These are phyloP conservation scores for Pichia thaimueangensis DNA, from an alignment of 805 yeast genomes.

Conservation along the genomic window DNA sequence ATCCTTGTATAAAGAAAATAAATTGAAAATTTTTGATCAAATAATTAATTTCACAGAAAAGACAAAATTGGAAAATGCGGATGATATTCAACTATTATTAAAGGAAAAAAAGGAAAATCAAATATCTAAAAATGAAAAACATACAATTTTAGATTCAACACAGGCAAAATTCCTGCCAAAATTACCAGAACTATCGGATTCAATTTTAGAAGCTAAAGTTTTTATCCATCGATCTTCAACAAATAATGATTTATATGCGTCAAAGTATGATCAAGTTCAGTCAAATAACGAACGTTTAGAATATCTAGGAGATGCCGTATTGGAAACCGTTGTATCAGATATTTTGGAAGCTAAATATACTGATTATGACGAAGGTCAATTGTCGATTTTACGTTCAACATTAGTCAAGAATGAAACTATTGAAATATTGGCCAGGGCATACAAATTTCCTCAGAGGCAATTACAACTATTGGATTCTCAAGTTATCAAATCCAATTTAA, in stretches of 20 bases:
- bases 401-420: constrained; percentile 70
- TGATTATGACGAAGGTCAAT: constrained; percentile 68
- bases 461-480: constrained; percentile 36
- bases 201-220: constrained; percentile 56
- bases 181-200: constrained; percentile 60
- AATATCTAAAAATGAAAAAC: constrained; percentile 3
- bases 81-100: constrained; percentile 14
- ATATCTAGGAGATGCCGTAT: constrained; percentile 82
- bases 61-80: constrained; percentile 17
- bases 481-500: constrained; percentile 14
- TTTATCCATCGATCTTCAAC: constrained; percentile 76
- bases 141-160: constrained; percentile 15
- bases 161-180: constrained; percentile 38
- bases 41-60: constrained; percentile 38
- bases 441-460: constrained; percentile 51
- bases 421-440: constrained; percentile 60
- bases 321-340: constrained; percentile 65
- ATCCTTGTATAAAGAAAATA: constrained; percentile 41
- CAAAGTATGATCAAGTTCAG: constrained; percentile 50
- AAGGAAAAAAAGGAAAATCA: constrained; percentile 8
- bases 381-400: constrained; percentile 62
- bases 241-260: constrained; percentile 48
- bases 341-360: constrained; percentile 65
- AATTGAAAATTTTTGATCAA: constrained; percentile 49
- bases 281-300: constrained; percentile 84